A percentile compares a stretch with the other conserved stretches of the same genome.
Conservation (phyloP, 2,329 filamentous ascomycete species). For the Alternaria ventricosa region DNA sequence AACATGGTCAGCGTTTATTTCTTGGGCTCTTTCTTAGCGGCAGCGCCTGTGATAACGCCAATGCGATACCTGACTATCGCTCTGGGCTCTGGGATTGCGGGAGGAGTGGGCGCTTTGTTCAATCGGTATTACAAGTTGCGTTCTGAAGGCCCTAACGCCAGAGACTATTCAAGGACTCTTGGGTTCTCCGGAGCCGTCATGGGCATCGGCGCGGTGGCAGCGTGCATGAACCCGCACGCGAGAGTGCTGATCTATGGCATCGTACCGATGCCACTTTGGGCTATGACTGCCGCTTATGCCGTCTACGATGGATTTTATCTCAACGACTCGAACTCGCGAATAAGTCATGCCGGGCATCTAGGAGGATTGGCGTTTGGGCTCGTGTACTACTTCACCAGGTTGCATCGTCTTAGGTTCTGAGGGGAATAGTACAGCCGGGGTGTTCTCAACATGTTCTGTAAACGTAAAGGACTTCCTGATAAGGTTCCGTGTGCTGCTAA, state of each 20-base stretch:
- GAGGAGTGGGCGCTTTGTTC: conserved; percentile 26
- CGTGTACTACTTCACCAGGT: conserved; percentile 34
- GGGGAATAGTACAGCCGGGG: background rate
- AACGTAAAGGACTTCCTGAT: background rate
- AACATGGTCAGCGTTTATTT: conserved; percentile 53
- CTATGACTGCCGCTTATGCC: conserved; percentile 44
- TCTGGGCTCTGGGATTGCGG: conserved; percentile 40
- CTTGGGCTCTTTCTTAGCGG: conserved; percentile 45
- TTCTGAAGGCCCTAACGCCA: background rate
- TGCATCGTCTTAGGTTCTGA: conserved; percentile 24
- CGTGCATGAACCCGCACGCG: conserved; percentile 47
- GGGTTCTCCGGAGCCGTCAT: conserved; percentile 52
- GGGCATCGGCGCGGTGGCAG: conserved; percentile 49
- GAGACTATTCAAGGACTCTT: conserved; percentile 18
- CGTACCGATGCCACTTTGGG: conserved; percentile 51
- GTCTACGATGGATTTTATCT: conserved; percentile 50
- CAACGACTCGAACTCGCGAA: conserved; percentile 28
- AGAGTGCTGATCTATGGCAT: conserved; percentile 48
- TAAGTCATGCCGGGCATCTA: conserved; percentile 55
- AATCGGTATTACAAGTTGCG: conserved; percentile 11
- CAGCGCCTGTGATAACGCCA: conserved; percentile 38
- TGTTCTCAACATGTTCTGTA: background rate
- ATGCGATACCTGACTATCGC: conserved; percentile 32
- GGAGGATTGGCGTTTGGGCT: conserved; percentile 53
- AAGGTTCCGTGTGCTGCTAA: background rate